These are phyloP conservation scores for Vaccinium macrocarpon DNA, from an alignment of 148 eudicot species.

Conservation along the genomic window DNA sequence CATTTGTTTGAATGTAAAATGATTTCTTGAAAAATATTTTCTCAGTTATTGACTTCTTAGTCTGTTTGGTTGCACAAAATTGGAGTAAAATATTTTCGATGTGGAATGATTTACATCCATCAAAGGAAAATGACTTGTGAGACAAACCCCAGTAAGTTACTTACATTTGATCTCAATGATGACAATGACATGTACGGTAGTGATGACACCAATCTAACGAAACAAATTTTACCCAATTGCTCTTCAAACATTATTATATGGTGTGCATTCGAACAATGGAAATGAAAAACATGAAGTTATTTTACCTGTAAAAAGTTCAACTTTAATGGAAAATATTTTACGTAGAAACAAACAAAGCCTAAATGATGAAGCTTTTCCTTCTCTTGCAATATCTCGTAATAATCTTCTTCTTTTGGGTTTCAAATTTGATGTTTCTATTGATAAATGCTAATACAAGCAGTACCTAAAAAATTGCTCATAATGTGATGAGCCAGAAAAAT, in stretches of 20 bases:
- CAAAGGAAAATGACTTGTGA: background rate
- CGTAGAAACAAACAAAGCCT: background rate
- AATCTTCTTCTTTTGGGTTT: background rate
- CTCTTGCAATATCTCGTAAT: background rate
- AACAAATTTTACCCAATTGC: background rate
- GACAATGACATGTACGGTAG: background rate
- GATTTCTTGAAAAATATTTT: background rate
- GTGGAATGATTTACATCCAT: background rate
- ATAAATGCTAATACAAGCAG: background rate
- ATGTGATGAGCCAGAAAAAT: background rate
- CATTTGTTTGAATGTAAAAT: background rate
- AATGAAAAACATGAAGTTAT: background rate
- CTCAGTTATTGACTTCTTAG: background rate
- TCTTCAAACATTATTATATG: background rate
- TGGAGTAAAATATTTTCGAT: background rate
- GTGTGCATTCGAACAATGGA: background rate
- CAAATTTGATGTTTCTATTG: background rate
- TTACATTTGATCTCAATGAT: background rate
- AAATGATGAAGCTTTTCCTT: background rate
- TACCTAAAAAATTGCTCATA: background rate
- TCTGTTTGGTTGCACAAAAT: background rate
- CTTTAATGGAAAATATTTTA: background rate
- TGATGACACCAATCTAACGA: background rate
- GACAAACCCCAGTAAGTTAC: background rate
- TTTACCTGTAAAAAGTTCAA: background rate